phyloP scores from a whole-genome alignment of 2,329 filamentous ascomycete genomes.

The Fusarium sublunatum region DNA sequence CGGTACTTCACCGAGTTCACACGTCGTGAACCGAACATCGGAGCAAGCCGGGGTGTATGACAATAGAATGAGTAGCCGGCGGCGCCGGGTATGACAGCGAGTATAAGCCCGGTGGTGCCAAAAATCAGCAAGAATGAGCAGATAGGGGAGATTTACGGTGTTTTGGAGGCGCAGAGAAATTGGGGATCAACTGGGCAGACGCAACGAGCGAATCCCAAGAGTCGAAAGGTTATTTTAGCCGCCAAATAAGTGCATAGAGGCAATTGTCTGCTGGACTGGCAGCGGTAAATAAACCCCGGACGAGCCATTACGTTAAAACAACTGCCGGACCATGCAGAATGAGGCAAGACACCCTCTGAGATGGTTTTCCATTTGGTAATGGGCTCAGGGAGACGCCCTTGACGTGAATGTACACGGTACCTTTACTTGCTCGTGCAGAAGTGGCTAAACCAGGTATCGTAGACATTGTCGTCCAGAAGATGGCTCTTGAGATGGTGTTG shows the following conservation, averaged over 20 bases:
- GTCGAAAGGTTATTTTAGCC: conserved; percentile 44
- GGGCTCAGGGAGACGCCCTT: conserved; percentile 43
- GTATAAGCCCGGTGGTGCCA: conserved; percentile 26
- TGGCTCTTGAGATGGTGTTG: conserved; percentile 30
- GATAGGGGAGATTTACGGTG: conserved; percentile 34
- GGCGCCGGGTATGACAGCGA: conserved; percentile 8
- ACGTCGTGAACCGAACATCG: conserved; percentile 26
- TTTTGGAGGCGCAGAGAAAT: conserved; percentile 16
- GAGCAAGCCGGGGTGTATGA: conserved; percentile 33
- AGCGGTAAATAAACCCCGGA: conserved; percentile 34
- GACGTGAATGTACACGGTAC: conserved; percentile 33
- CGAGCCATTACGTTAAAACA: conserved; percentile 49
- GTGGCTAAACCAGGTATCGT: conserved; percentile 1
- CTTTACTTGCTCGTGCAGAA: not conserved
- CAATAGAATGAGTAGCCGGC: conserved; percentile 12
- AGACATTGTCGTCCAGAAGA: conserved; percentile 7
- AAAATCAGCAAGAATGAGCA: conserved; percentile 34
- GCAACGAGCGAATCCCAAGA: conserved; percentile 22
- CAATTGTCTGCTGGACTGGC: conserved; percentile 25
- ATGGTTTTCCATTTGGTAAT: conserved; percentile 48
- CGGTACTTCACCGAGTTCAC: conserved; percentile 11
- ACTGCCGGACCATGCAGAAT: conserved; percentile 48
- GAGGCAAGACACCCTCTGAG: conserved; percentile 43
- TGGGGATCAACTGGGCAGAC: conserved; percentile 11
- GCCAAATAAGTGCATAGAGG: conserved; percentile 11